phyloP scores from a whole-genome alignment of 2,329 filamentous ascomycete genomes.

The Neofusicoccum ribis region DNA sequence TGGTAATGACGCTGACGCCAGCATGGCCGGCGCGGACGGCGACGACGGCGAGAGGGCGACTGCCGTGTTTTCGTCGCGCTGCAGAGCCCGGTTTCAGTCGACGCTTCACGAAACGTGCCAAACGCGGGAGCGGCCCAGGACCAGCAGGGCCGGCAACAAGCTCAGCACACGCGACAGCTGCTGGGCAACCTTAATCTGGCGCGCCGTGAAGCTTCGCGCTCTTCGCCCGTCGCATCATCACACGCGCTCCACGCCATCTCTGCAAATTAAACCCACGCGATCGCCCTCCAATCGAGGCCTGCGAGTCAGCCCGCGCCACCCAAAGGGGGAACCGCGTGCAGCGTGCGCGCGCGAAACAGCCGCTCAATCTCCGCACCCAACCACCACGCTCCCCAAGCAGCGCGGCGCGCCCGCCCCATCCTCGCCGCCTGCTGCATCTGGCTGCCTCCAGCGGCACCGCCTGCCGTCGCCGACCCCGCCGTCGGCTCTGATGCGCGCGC shows the following conservation, averaged over 20 bases:
- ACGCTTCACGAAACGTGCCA: constrained; percentile 1
- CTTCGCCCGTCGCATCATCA: background rate
- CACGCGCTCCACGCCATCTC: background rate
- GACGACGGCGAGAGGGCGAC: background rate
- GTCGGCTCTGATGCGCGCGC: background rate
- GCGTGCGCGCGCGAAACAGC: background rate
- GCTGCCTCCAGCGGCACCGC: background rate
- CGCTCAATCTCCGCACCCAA: constrained; percentile 10
- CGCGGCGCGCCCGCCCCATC: background rate
- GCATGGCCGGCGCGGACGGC: background rate
- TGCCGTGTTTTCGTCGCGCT: background rate
- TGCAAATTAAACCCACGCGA: constrained; percentile 9
- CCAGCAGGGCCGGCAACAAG: background rate
- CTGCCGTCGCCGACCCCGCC: background rate
- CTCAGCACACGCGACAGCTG: background rate
- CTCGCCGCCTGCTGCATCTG: background rate
- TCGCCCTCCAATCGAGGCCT: background rate
- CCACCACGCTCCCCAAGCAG: too few relatives aligned
- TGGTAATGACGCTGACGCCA: background rate
- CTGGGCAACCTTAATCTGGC: background rate
- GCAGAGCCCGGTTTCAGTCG: background rate
- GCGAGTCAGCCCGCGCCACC: constrained; percentile 1
- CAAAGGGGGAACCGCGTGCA: background rate
- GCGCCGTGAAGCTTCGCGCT: background rate
- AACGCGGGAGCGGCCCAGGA: background rate